phyloP scores from a whole-genome alignment of 352 stramenopile species.

The Phytophthora crassamura region DNA sequence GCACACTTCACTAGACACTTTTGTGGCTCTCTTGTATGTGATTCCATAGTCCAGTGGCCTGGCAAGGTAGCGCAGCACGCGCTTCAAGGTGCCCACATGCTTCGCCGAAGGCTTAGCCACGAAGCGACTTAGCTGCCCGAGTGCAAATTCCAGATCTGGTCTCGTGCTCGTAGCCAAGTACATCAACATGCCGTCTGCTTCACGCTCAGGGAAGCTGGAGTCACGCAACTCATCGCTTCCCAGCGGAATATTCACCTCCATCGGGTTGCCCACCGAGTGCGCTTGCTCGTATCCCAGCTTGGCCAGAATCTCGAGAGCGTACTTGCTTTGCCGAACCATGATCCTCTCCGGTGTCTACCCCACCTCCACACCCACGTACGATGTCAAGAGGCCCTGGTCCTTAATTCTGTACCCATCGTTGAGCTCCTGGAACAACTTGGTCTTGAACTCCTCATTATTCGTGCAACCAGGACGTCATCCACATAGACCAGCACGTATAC shows the following conservation, averaged over 20 bases:
- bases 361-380: slow-evolving; percentile 7
- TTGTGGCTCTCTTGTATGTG: not conserved
- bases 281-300: slow-evolving; percentile 2
- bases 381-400: slow-evolving; percentile 10
- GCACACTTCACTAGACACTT: not conserved
- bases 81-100: not conserved
- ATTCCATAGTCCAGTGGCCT: slow-evolving; percentile 3
- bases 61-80: not conserved
- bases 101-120: not conserved
- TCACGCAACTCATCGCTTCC: not conserved
- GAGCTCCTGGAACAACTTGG: slow-evolving; percentile 1
- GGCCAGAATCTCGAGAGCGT: not conserved
- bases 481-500: slow-evolving; percentile 8
- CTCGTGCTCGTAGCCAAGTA: too few species aligned
- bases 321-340: not conserved
- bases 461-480: too few species aligned
- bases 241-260: slow-evolving; percentile 3
- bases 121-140: slow-evolving; percentile 2
- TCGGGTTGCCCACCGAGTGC: slow-evolving; percentile 8
- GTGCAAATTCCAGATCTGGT: too few species aligned
- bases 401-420: slow-evolving; percentile 2
- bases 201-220: slow-evolving; percentile 5
- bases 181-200: too few species aligned
- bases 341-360: not conserved
- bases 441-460: not conserved